Evolutionary conservation across 768 basidiomycete genomes (phyloP).

Genomic region (Hericium rajendrae): DNA sequence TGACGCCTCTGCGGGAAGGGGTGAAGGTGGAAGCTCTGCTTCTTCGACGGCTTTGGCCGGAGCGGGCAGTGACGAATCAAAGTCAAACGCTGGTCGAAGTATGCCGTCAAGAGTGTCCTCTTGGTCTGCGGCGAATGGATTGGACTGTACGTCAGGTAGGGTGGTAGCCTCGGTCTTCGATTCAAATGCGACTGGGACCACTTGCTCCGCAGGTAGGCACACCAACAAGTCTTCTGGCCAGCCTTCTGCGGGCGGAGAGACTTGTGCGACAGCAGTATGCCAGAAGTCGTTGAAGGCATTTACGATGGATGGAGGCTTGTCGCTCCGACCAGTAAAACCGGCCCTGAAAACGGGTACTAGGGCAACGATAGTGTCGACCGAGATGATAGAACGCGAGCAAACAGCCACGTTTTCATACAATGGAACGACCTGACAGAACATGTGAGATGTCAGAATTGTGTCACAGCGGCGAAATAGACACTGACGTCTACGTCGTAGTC

Average conservation of each 20-base stretch:
- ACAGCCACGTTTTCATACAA: conserved; percentile 54
- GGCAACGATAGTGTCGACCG: conserved; percentile 30
- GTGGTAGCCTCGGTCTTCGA: too few relatives aligned
- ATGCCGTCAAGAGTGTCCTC: too few relatives aligned
- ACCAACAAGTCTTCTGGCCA: conserved; percentile 43
- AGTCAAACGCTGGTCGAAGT: too few relatives aligned
- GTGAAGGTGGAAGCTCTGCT: too few relatives aligned
- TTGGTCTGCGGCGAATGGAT: too few relatives aligned
- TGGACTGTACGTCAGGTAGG: too few relatives aligned
- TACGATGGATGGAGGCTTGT: conserved; percentile 33
- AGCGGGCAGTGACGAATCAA: neutral
- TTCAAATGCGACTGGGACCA: too few relatives aligned
- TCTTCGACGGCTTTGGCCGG: neutral
- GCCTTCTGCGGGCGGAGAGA: conserved; percentile 33
- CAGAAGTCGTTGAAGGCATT: conserved; percentile 59
- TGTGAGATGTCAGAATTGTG: neutral
- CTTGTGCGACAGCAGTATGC: conserved; percentile 34
- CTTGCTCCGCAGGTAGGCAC: too few relatives aligned
- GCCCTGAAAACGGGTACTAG: conserved; percentile 47
- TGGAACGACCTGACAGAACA: conserved; percentile 42
- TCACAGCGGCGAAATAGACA: conserved; percentile 9
- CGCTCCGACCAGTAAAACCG: conserved; percentile 41
- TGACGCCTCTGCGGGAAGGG: neutral
- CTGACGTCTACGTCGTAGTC: conserved; percentile 54
- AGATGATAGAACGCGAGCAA: conserved; percentile 39